These are phyloP conservation scores for Sugiyamaella chiloensis DNA, from an alignment of 805 yeast genomes.

Conservation along the genomic window DNA sequence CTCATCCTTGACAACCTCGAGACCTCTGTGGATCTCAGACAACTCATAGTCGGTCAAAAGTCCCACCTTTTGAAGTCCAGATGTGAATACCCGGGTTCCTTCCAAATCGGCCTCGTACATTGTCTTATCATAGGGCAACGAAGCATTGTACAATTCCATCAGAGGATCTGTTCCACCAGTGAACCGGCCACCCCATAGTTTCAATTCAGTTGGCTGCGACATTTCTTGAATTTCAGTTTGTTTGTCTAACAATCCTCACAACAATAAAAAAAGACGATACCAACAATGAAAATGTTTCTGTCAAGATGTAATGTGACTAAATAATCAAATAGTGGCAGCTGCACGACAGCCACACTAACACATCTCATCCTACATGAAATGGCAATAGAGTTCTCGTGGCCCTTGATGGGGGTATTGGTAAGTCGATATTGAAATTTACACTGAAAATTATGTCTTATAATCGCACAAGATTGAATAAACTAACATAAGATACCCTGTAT, in stretches of 20 bases:
- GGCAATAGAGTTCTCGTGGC: constrained; percentile 26
- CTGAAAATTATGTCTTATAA: too few species aligned
- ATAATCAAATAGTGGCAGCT: too few species aligned
- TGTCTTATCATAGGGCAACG: constrained; percentile 89
- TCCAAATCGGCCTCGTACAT: constrained; percentile 94
- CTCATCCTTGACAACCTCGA: constrained; percentile 66
- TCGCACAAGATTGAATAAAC: too few species aligned
- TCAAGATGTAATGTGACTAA: too few species aligned
- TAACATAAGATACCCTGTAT: constrained; percentile 68
- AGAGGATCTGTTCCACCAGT: constrained; percentile 94
- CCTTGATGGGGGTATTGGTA: constrained; percentile 28
- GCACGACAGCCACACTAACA: too few species aligned
- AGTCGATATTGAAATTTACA: too few species aligned
- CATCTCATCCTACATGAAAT: neutral
- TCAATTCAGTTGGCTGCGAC: constrained; percentile 51
- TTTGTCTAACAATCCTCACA: neutral
- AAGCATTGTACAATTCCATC: constrained; percentile 96
- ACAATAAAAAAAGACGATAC: neutral
- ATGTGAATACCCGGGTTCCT: constrained; percentile 91
- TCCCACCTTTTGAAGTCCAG: constrained; percentile 77
- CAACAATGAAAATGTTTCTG: neutral
- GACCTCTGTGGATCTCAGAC: constrained; percentile 76
- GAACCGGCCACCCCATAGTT: constrained; percentile 97
- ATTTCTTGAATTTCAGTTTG: neutral
- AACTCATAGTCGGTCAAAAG: constrained; percentile 72